Conservation (phyloP, 805 yeast species). For the Saccharomycopsis synnaedendra region DNA sequence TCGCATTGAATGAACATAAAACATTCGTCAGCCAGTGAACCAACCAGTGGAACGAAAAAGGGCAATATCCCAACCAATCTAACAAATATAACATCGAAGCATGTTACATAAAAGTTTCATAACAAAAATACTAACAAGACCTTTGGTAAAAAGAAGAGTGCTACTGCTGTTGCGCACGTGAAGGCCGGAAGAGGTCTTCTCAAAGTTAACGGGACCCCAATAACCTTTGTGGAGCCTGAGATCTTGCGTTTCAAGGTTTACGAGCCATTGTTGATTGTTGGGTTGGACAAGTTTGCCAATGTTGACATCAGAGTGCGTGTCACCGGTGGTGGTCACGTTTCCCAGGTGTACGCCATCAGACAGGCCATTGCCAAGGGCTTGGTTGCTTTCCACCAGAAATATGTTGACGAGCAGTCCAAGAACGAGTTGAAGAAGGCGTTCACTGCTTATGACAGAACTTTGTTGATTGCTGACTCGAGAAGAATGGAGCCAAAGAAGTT, state of each 20-base stretch:
- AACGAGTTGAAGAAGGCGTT: constrained; percentile 98
- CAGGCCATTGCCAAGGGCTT: constrained; percentile 99
- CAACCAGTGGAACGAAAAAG: too few relatives aligned
- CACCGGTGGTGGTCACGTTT: constrained; percentile 99
- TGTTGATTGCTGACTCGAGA: constrained; percentile 98
- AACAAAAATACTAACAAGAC: constrained; percentile 40
- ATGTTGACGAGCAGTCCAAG: constrained; percentile 98
- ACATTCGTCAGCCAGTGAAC: too few relatives aligned
- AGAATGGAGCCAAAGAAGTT: constrained; percentile 99
- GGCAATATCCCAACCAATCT: too few relatives aligned
- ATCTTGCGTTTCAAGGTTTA: constrained; percentile 98
- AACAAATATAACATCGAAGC: neutral
- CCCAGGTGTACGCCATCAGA: constrained; percentile 99
- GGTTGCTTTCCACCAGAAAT: constrained; percentile 99
- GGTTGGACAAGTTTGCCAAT: constrained; percentile 97
- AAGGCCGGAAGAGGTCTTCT: constrained; percentile 99
- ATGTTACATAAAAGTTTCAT: neutral
- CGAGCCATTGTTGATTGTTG: constrained; percentile 98
- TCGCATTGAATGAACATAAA: too few relatives aligned
- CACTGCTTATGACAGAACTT: constrained; percentile 97
- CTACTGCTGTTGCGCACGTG: constrained; percentile 99
- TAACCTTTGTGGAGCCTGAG: constrained; percentile 98
- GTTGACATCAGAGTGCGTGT: constrained; percentile 98
- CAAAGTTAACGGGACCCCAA: constrained; percentile 99
- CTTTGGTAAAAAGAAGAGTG: constrained; percentile 99